These are phyloP conservation scores for Lasiodiplodia gonubiensis DNA, from an alignment of 2,329 filamentous ascomycete species.

Conservation along the genomic window DNA sequence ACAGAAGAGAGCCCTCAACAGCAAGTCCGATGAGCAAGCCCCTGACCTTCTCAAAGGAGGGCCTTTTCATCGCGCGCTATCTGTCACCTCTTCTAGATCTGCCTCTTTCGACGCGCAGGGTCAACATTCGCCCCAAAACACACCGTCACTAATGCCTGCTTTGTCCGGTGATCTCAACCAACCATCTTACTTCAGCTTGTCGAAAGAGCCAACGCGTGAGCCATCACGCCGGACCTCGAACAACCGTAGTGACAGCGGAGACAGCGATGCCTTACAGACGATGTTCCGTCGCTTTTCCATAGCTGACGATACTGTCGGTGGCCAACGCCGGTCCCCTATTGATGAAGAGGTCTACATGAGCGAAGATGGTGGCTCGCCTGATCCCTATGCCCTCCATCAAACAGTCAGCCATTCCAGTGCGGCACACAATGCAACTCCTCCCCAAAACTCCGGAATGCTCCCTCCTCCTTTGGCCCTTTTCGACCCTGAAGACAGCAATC, in stretches of 20 bases:
- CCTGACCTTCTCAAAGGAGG: slow-evolving; percentile 93
- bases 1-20: slow-evolving; percentile 89
- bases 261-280: slow-evolving; percentile 81
- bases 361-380: slow-evolving; percentile 73
- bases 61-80: slow-evolving; percentile 84
- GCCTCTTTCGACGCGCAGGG: slow-evolving; percentile 90
- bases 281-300: slow-evolving; percentile 77
- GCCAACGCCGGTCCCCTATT: slow-evolving; percentile 62
- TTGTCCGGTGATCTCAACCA: slow-evolving; percentile 71
- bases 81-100: slow-evolving; percentile 87
- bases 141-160: slow-evolving; percentile 85
- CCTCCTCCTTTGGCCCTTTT: slow-evolving; percentile 93
- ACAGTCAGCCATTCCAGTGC: slow-evolving; percentile 59
- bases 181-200: slow-evolving; percentile 91
- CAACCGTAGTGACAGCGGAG: slow-evolving; percentile 88
- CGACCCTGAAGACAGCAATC: slow-evolving; percentile 89
- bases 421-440: slow-evolving; percentile 63
- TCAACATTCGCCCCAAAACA: slow-evolving; percentile 78
- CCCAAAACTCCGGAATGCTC: slow-evolving; percentile 75
- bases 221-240: slow-evolving; percentile 72
- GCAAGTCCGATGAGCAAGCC: slow-evolving; percentile 77
- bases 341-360: slow-evolving; percentile 75
- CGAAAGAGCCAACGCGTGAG: slow-evolving; percentile 66
- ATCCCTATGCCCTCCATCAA: slow-evolving; percentile 71
- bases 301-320: slow-evolving; percentile 59